Evolutionary conservation across 176 grass and related monocot genomes (phyloP).

Genomic region (Cocos nucifera): DNA sequence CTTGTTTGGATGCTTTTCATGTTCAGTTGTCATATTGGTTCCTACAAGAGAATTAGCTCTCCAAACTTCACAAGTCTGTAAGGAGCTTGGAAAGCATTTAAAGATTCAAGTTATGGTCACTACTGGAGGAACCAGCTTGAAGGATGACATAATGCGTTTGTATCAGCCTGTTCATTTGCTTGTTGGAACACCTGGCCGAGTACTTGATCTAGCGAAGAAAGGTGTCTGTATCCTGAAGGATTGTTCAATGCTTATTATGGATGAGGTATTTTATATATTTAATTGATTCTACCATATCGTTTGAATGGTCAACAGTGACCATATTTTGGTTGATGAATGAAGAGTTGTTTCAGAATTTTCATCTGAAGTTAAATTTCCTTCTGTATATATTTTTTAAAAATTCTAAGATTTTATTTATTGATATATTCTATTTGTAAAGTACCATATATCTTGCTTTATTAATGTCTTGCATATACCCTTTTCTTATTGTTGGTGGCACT

Average conservation of each 20-base stretch:
- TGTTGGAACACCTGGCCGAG: slow-evolving; percentile 78
- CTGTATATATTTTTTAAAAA: too few species aligned
- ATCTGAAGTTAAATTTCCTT: too few species aligned
- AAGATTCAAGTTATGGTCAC: slow-evolving; percentile 91
- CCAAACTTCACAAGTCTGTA: slow-evolving; percentile 95
- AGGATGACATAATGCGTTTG: slow-evolving; percentile 84
- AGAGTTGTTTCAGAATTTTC: too few species aligned
- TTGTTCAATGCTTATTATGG: slow-evolving; percentile 93
- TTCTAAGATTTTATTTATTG: neutral
- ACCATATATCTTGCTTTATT: neutral
- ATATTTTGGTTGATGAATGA: too few species aligned
- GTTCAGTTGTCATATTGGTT: slow-evolving; percentile 81
- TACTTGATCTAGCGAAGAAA: slow-evolving; percentile 77
- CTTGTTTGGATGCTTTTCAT: slow-evolving; percentile 15
- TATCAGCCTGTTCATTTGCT: slow-evolving; percentile 93
- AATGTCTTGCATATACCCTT: too few species aligned
- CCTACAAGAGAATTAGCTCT: slow-evolving; percentile 86
- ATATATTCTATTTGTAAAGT: slow-evolving; percentile 3
- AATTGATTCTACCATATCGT: too few species aligned
- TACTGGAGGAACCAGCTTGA: slow-evolving; percentile 93
- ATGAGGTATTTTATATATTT: slow-evolving; percentile 49
- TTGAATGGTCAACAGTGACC: too few species aligned
- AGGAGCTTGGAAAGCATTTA: slow-evolving; percentile 84
- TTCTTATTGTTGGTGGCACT: too few species aligned
- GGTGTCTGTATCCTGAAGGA: slow-evolving; percentile 69